Base-by-base conservation (phyloP, 1,139 yeast genomes). In the Dujonia santamariae region DNA sequence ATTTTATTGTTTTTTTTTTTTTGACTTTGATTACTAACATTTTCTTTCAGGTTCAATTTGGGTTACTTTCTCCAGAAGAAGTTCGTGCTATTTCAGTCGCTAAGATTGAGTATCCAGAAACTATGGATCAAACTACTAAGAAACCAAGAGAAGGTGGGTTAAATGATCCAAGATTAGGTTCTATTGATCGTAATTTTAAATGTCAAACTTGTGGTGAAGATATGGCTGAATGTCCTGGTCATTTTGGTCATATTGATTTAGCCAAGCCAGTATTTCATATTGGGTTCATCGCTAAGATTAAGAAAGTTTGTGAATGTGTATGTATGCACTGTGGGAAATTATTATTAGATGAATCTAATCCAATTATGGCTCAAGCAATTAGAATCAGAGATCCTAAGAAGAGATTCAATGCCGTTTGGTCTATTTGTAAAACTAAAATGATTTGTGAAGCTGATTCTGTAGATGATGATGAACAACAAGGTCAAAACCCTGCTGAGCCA, bases 171-270 rank as follows among this genome's bases (percentile, higher is more conserved):
- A 80, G 97, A 51, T 72, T 94, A 44, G 99, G 99, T 36, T 86
- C 97, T 8, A 92, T 92, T 49, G 99, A 94, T 63, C 80, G 98
- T 59, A 90, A 88, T 59, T 85, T 85, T 72, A 86, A 87, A 67
- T 92, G 99, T 72, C 97, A 90, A 69, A 92, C 99, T 22, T 92
- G 99, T 73, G 95, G 96, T 53, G 98, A 92, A 62, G 96, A 94
- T 53, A 92, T 92, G 97, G 87, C 94, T 40, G 98, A 92, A 58
- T 94, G 99, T 63, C 97, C 97, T 1, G 99, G 99, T 40, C 99
- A 94, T 67, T 94, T 94, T 64, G 99, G 99, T 47, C 98, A 94
- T 57, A 94, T 94, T 42, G 98, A 94, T 58, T 74, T 94, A 46
- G 97, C 98, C 24, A 92, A 90, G 58, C 98, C 99, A 8, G 98